These are phyloP conservation scores for Macroventuria anomochaeta DNA, from an alignment of 2,329 filamentous ascomycete species.

Conservation along the genomic window DNA sequence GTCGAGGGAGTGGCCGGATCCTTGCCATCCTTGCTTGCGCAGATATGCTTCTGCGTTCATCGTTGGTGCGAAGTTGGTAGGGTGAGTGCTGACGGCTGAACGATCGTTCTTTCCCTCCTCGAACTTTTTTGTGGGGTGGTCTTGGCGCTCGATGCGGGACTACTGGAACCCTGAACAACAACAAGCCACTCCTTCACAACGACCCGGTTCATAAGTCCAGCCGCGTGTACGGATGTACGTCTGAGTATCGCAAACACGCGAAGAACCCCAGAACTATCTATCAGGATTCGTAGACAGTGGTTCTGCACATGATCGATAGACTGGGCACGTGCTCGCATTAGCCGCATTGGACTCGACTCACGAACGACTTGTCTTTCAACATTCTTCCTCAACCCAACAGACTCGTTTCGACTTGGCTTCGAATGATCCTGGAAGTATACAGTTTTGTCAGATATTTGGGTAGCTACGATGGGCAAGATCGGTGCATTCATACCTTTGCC, in stretches of 20 bases:
- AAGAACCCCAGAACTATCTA: too few relatives aligned
- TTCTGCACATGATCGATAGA: too few relatives aligned
- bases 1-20: constrained; percentile 86
- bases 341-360: background rate
- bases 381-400: background rate
- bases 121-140: constrained; percentile 17
- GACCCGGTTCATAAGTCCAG: too few relatives aligned
- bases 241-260: too few relatives aligned
- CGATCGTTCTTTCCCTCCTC: constrained; percentile 4
- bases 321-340: constrained; percentile 2
- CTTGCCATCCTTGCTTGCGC: constrained; percentile 86
- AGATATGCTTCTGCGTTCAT: constrained; percentile 90
- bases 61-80: background rate
- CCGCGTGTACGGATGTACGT: too few relatives aligned
- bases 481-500: background rate
- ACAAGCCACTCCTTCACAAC: background rate
- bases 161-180: background rate
- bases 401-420: background rate
- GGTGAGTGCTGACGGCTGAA: background rate
- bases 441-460: background rate
- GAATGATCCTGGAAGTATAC: background rate
- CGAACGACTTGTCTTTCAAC: background rate
- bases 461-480: background rate
- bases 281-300: too few relatives aligned
- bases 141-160: constrained; percentile 4